Base-by-base conservation (phyloP, 192 early-diverging fungal genomes). In the Thamnidium elegans region DNA sequence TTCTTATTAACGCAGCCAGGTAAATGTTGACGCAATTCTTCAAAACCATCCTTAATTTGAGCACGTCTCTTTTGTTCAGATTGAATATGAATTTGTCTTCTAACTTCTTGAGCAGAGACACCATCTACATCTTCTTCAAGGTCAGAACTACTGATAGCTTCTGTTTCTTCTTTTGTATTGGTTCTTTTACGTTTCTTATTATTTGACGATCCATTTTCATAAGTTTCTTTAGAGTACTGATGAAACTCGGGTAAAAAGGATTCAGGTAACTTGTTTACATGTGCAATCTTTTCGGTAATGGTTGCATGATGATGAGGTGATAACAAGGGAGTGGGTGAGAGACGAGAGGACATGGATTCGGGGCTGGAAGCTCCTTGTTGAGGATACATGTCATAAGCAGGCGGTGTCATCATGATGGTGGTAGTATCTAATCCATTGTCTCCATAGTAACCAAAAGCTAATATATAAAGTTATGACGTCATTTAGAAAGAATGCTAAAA, bases 81-180 rank as follows among this genome's bases (percentile, higher is more conserved):
- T 59, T 78, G 76, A 59, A 78, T 78, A 63, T 78, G 76, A 46
- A 78, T 71, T 63, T 72, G 76, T n/a, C 76, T 69, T 39, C 76
- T 69, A 44, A 74, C 53, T 56, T 78, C 76, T 6, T 66, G 61
- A 58, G 74, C 65, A 46, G 71, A 66, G 23, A 70, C 58, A 46
- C 51, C 65, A 66, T 72, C 62, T 3, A 58, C 11, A 20, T 65
- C 55, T 6, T 70, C 62, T 36, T 72, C 71, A 0, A 56, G 39
- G 17, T 63, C 65, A 26, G 65, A 66, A 26, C 39, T 59, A 19
- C 31, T 34, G 20, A 20, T 62, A 20, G 26, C 53, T 15, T 59
- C 58, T 14, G 32, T 17, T 14, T 59, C 58, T 45, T 59, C 45
- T 43, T 70, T 63, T 10, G 34, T 53, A 21, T 55, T 50, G 15